phyloP scores from a whole-genome alignment of 2,329 filamentous ascomycete species.

The Talaromyces sp. region DNA sequence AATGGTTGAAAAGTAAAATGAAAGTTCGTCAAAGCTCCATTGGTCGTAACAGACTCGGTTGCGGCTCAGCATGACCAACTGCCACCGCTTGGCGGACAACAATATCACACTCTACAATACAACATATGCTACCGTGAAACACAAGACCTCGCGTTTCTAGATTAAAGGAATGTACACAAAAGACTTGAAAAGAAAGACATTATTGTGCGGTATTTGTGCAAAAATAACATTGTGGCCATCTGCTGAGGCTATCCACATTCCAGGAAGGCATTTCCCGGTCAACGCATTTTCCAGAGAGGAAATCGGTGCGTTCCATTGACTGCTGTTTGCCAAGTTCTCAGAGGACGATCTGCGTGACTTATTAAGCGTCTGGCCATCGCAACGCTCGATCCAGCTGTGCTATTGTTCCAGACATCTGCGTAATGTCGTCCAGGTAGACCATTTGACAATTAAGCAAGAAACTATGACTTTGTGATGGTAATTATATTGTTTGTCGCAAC shows the following conservation, averaged over 20 bases:
- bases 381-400: not conserved
- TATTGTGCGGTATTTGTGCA: not conserved
- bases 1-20: not conserved
- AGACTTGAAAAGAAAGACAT: too few species aligned
- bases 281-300: not conserved
- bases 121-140: not conserved
- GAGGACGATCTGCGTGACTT: not conserved
- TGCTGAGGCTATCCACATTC: slow-evolving; percentile 7
- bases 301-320: not conserved
- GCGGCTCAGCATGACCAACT: not conserved
- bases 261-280: not conserved
- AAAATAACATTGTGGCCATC: not conserved
- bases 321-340: not conserved
- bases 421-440: not conserved
- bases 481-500: not conserved
- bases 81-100: not conserved
- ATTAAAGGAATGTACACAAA: not conserved
- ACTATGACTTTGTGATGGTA: not conserved
- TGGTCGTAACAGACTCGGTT: not conserved
- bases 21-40: not conserved
- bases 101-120: slow-evolving; percentile 3
- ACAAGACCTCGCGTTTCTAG: not conserved
- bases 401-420: not conserved
- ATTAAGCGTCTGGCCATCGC: not conserved
- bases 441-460: too few species aligned